Evolutionary conservation across 257 asterid genomes (phyloP).

Genomic region (Dorcoceras hygrometricum): DNA sequence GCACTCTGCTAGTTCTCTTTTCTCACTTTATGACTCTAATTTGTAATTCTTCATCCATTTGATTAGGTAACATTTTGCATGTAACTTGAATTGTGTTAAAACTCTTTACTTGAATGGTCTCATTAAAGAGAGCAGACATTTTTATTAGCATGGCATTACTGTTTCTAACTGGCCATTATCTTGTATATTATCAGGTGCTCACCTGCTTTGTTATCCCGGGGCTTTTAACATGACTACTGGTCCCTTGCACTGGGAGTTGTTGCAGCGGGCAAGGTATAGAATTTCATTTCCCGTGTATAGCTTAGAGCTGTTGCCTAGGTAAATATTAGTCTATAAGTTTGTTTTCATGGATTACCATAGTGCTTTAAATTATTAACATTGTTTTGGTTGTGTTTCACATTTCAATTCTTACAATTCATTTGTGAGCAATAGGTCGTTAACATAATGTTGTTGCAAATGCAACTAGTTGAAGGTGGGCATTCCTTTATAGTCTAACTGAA

Average conservation of each 20-base stretch:
- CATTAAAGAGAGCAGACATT: constrained; percentile 14
- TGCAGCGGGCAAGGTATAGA: constrained; percentile 81
- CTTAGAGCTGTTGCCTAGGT: constrained; percentile 1
- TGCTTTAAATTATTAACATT: constrained; percentile 8
- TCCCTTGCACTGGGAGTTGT: constrained; percentile 85
- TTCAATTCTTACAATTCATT: not conserved
- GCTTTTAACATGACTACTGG: constrained; percentile 97
- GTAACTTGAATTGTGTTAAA: too few relatives aligned
- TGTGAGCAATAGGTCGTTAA: not conserved
- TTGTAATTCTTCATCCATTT: constrained; percentile 12
- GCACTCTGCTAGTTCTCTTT: not conserved
- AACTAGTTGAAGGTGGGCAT: constrained; percentile 7
- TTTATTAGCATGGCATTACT: constrained; percentile 13
- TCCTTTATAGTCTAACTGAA: constrained; percentile 9
- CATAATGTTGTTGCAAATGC: constrained; percentile 5
- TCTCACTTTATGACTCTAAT: not conserved
- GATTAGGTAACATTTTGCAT: not conserved
- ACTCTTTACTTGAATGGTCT: constrained; percentile 7
- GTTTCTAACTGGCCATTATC: constrained; percentile 25
- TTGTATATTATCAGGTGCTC: constrained; percentile 59
- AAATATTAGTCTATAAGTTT: constrained; percentile 5
- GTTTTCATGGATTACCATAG: constrained; percentile 9
- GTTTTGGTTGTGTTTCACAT: not conserved
- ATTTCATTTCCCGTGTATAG: constrained; percentile 1
- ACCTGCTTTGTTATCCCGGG: constrained; percentile 88